These are phyloP conservation scores for Nakazawaea ishiwadae DNA, from an alignment of 805 yeast species.

Conservation along the genomic window DNA sequence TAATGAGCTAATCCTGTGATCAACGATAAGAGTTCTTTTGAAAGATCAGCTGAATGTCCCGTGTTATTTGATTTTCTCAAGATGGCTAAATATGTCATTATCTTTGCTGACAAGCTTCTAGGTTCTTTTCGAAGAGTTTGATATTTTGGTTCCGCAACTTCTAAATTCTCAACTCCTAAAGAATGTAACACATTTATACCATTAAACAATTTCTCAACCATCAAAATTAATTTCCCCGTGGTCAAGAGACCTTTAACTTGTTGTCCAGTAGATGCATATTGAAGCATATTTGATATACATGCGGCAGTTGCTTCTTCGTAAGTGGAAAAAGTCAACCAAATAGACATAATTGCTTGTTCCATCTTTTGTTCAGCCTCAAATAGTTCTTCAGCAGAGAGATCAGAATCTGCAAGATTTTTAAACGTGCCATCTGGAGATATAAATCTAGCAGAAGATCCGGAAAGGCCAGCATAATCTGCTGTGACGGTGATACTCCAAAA, in stretches of 20 bases:
- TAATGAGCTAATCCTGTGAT: constrained; percentile 93
- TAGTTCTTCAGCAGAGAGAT: constrained; percentile 42
- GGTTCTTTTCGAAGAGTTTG: constrained; percentile 58
- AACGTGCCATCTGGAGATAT: constrained; percentile 11
- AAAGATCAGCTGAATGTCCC: constrained; percentile 30
- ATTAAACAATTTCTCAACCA: constrained; percentile 69
- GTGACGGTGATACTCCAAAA: constrained; percentile 89
- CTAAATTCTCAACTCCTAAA: constrained; percentile 17
- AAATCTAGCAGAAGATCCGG: constrained; percentile 12
- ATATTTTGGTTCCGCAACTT: constrained; percentile 22
- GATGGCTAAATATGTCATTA: constrained; percentile 84
- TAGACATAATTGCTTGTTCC: constrained; percentile 49
- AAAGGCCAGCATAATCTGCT: constrained; percentile 51
- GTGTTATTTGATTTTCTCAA: constrained; percentile 52
- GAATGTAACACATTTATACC: constrained; percentile 56
- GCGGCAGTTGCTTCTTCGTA: constrained; percentile 90
- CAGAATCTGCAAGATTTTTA: constrained; percentile 21
- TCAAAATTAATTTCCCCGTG: constrained; percentile 67
- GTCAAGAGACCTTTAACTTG: constrained; percentile 62
- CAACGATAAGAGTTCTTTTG: constrained; percentile 69
- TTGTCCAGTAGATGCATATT: constrained; percentile 71
- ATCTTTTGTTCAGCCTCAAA: constrained; percentile 58
- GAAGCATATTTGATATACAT: constrained; percentile 87
- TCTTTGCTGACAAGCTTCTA: constrained; percentile 79
- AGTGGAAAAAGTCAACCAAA: constrained; percentile 84